phyloP scores from a whole-genome alignment of 495 filamentous ascomycete species.

The Cenococcum geophilum region DNA sequence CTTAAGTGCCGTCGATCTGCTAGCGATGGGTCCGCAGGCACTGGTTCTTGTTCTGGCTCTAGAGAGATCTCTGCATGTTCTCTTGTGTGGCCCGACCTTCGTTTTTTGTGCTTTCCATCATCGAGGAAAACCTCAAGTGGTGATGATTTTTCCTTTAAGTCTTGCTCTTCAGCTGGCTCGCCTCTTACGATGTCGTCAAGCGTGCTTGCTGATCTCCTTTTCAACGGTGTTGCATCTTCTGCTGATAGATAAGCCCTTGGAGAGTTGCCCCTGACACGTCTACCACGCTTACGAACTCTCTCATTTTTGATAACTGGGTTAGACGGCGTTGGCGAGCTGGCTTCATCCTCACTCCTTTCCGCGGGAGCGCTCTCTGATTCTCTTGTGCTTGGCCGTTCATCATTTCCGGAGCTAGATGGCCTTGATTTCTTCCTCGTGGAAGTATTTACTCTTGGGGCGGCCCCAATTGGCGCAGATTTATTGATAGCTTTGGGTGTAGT shows the following conservation, averaged over 20 bases:
- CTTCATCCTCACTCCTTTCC: slow-evolving; percentile 13
- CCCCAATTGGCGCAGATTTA: slow-evolving; percentile 9
- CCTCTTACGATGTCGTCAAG: slow-evolving; percentile 6
- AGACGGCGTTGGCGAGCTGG: slow-evolving; percentile 11
- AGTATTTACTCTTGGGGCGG: slow-evolving; percentile 14
- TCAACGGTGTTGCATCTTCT: slow-evolving; percentile 17
- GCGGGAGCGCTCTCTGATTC: slow-evolving; percentile 22
- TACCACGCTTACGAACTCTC: slow-evolving; percentile 9
- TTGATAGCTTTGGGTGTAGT: slow-evolving; percentile 11
- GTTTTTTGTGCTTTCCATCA: slow-evolving; percentile 11
- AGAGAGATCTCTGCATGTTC: slow-evolving; percentile 9
- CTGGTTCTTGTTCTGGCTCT: not conserved
- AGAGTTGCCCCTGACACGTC: slow-evolving; percentile 10
- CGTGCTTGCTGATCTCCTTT: slow-evolving; percentile 1
- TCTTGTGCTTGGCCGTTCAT: slow-evolving; percentile 20
- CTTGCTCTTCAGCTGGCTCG: not conserved
- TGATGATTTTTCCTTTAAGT: slow-evolving; percentile 9
- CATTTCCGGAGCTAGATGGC: slow-evolving; percentile 23
- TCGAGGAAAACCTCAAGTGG: slow-evolving; percentile 1
- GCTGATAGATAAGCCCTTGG: slow-evolving; percentile 18
- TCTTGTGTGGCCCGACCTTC: slow-evolving; percentile 17
- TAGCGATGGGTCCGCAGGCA: slow-evolving; percentile 6
- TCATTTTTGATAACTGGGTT: slow-evolving; percentile 10
- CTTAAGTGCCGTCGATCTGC: slow-evolving; percentile 11
- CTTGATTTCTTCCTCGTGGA: slow-evolving; percentile 17